Percentiles rank a stretch among this genome's conserved stretches.
Evolutionary conservation across 139 green algal species (phyloP).

Genomic region (Tetradesmus obliquus): DNA sequence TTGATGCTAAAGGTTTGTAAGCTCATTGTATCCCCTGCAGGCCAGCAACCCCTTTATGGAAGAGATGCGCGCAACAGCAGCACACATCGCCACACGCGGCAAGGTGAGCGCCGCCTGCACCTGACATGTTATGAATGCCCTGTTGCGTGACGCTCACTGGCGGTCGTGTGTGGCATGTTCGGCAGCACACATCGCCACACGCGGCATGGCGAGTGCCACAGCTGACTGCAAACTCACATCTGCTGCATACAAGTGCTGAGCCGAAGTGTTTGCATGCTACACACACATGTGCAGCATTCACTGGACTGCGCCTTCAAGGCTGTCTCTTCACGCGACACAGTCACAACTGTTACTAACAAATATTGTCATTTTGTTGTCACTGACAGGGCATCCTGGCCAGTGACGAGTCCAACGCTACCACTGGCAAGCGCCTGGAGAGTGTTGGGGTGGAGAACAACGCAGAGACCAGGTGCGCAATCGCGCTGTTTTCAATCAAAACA

Average conservation of each 20-base stretch:
- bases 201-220: constrained; percentile 37
- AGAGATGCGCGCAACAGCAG: constrained; percentile 77
- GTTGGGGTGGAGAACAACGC: constrained; percentile 92
- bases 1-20: no score
- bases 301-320: no score
- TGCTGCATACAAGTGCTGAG: no score
- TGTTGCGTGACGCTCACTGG: not conserved
- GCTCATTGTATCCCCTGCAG: not conserved
- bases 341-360: not conserved
- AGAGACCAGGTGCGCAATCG: constrained; percentile 61
- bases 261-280: no score
- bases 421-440: constrained; percentile 84
- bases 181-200: constrained; percentile 76
- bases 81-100: constrained; percentile 72
- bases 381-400: constrained; percentile 53
- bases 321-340: no score
- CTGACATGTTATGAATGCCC: not conserved
- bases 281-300: no score
- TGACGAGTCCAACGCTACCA: constrained; percentile 92
- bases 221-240: no score
- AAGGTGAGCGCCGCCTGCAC: constrained; percentile 24
- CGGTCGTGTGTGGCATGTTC: not conserved
- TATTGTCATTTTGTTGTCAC: no score
- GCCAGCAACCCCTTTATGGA: constrained; percentile 71
- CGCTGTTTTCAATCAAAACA: no score